Evolutionary conservation across 192 early-diverging fungal species (phyloP).

Genomic region (Linnemannia hyalina): DNA sequence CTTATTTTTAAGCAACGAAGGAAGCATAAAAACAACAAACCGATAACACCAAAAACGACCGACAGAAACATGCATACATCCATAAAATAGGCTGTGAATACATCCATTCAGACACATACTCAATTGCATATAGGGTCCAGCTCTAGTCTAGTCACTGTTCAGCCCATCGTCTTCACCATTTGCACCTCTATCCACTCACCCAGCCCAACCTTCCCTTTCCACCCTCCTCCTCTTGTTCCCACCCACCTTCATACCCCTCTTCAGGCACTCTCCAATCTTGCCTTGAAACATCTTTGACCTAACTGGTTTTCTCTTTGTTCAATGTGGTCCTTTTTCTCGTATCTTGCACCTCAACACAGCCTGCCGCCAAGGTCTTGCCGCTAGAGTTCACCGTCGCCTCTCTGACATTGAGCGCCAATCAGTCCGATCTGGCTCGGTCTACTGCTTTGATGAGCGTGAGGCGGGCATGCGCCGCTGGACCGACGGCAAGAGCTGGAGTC

Average conservation of each 20-base stretch:
- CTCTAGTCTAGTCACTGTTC: neutral
- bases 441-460: conserved; percentile 94
- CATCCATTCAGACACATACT: neutral
- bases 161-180: neutral
- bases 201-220: neutral
- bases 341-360: conserved; percentile 55
- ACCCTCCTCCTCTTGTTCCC: neutral
- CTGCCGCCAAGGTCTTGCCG: conserved; percentile 77
- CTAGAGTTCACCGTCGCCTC: conserved; percentile 84
- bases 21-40: neutral
- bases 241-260: neutral
- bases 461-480: conserved; percentile 95
- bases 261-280: neutral
- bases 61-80: neutral
- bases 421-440: conserved; percentile 88
- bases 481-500: conserved; percentile 93
- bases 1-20: conserved; percentile 4
- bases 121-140: neutral
- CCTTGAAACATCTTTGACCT: neutral
- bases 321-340: neutral
- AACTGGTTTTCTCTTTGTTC: neutral
- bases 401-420: conserved; percentile 86
- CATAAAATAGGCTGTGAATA: conserved; percentile 5
- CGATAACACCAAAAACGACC: neutral
- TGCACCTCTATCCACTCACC: neutral